Base-by-base conservation (phyloP, 805 yeast genomes). In the Tanozyma kutaoensis region DNA sequence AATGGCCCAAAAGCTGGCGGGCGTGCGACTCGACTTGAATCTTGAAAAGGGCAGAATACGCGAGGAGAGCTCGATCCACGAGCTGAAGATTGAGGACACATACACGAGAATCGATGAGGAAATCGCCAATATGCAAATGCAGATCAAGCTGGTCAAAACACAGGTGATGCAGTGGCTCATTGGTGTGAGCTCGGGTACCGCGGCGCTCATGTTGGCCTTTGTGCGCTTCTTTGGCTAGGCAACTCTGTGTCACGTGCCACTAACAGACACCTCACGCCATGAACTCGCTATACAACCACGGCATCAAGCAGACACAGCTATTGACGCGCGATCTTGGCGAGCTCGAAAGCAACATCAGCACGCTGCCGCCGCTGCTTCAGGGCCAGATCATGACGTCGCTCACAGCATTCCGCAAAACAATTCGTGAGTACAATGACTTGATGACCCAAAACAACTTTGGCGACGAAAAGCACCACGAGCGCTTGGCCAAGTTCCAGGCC, bases 111-210 rank as follows among this genome's bases (percentile, higher is more conserved):
- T 91, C 29, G 96, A 91, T 48, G 94, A 91, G 52, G 98, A 91
- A 44, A 77, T 91, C 15, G 77, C 88, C 22, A 88, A 91, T 47
- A 81, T 91, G 72, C 86, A 81, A 52, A 81, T 86, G 64, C 95
- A 88, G 53, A 85, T 91, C 38, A 95, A 91, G 45, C 74, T 82
- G 24, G 95, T 88, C 18, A 91, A 91, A 57, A 82, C 95, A 2
- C 96, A 91, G 50, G 96, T 91, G 26, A 72, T 85, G 76, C 98
- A 91, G 55, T 91, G 98, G 98, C 66, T 91, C 36, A 84, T 91
- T 42, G 97, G 97, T 62, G 96, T 91, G 12, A 81, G 94, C 46
- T 86, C 97, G 2, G 98, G 97, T 78, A 81, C 96, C 1, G 82
- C 88, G 55, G 97, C 97, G 10, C 64, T 91, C 32, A 79, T 91